Conservation (phyloP, 768 basidiomycete genomes). For the Candolleomyces eurysporus region DNA sequence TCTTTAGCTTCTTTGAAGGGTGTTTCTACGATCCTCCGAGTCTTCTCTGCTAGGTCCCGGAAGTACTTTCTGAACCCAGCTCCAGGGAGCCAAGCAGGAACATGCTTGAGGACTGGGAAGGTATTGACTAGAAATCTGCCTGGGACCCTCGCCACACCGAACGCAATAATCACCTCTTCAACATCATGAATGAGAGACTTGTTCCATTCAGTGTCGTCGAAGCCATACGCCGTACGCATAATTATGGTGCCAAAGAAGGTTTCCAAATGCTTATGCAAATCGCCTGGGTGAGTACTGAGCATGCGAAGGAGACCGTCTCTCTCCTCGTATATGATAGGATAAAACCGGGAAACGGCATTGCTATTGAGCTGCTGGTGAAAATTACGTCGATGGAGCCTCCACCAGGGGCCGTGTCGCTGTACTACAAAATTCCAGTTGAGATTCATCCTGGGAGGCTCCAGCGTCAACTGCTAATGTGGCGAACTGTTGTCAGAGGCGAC, state of each 20-base stretch:
- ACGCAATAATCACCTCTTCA: constrained; percentile 23
- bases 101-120: constrained; percentile 22
- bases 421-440: constrained; percentile 2
- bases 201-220: constrained; percentile 22
- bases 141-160: constrained; percentile 20
- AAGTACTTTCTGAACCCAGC: constrained; percentile 28
- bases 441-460: constrained; percentile 4
- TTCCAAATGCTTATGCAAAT: not conserved
- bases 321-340: constrained; percentile 12
- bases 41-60: not conserved
- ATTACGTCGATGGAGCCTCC: constrained; percentile 21
- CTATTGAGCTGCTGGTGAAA: constrained; percentile 23
- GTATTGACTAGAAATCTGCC: constrained; percentile 12
- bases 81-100: constrained; percentile 38
- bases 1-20: constrained; percentile 3
- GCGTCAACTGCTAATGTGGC: too few species aligned
- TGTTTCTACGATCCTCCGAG: not conserved
- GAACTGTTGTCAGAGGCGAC: not conserved
- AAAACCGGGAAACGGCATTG: constrained; percentile 11
- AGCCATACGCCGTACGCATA: constrained; percentile 26
- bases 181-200: constrained; percentile 36
- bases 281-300: not conserved
- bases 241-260: constrained; percentile 13
- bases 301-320: not conserved
- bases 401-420: constrained; percentile 20